phyloP scores from a whole-genome alignment of 495 filamentous ascomycete species.

The Aspergillus conjunctus region DNA sequence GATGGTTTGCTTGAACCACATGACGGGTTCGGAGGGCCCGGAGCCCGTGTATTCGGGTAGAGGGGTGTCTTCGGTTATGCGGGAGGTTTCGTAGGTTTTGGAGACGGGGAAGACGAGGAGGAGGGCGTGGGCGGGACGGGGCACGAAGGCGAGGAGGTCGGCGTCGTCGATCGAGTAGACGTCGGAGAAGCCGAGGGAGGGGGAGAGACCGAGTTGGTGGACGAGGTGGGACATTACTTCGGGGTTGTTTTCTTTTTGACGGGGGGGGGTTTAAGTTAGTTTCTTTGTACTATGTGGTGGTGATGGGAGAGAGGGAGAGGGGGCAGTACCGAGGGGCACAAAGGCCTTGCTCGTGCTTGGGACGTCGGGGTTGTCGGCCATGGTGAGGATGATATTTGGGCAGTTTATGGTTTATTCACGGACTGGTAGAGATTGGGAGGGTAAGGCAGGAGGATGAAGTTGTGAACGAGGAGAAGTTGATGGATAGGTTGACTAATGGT shows the following conservation, averaged over 20 bases:
- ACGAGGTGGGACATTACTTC: conserved; percentile 77
- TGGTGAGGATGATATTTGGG: conserved; percentile 17
- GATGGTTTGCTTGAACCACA: conserved; percentile 95
- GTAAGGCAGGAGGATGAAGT: neutral
- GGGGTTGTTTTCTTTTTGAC: conserved; percentile 70
- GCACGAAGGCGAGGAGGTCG: conserved; percentile 76
- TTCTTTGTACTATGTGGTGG: conserved; percentile 6
- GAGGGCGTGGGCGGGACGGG: conserved; percentile 79
- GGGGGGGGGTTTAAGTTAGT: neutral
- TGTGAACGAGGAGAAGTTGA: conserved; percentile 5
- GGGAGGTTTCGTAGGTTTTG: conserved; percentile 66
- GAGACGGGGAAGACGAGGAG: conserved; percentile 84
- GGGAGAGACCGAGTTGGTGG: conserved; percentile 72
- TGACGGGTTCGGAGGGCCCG: conserved; percentile 60
- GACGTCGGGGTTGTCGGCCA: conserved; percentile 43
- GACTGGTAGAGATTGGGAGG: neutral
- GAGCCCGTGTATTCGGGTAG: conserved; percentile 53
- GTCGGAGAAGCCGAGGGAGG: conserved; percentile 71
- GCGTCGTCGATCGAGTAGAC: conserved; percentile 81
- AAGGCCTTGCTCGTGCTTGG: conserved; percentile 49
- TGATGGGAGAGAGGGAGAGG: neutral
- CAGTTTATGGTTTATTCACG: neutral
- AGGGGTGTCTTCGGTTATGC: conserved; percentile 62
- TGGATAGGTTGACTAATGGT: conserved; percentile 1
- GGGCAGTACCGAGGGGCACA: conserved; percentile 53